Evolutionary conservation across 2,329 filamentous ascomycete species (phyloP).

Genomic region (Cercospora janseana): DNA sequence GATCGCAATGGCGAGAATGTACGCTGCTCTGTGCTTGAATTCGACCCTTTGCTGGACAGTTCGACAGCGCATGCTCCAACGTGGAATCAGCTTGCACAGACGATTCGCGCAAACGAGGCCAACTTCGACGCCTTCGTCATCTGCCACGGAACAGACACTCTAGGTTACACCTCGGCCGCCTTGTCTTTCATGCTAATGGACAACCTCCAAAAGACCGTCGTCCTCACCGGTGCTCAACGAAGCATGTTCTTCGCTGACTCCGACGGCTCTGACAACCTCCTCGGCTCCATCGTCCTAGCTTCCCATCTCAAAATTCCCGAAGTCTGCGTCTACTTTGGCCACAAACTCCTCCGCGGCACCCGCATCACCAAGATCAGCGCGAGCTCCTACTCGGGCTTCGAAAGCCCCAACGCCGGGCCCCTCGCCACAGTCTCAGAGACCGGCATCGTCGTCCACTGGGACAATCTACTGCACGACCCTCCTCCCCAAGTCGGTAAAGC

Average conservation of each 20-base stretch:
- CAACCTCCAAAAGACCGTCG: constrained; percentile 85
- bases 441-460: constrained; percentile 53
- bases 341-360: constrained; percentile 85
- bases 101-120: constrained; percentile 81
- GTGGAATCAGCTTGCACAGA: constrained; percentile 78
- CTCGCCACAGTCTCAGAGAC: constrained; percentile 64
- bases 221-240: constrained; percentile 69
- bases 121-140: constrained; percentile 89
- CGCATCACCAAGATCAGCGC: constrained; percentile 84
- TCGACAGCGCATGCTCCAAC: constrained; percentile 83
- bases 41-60: constrained; percentile 79
- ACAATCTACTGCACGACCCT: constrained; percentile 52
- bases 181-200: constrained; percentile 84
- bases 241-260: constrained; percentile 89
- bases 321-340: constrained; percentile 91
- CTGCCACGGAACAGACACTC: constrained; percentile 84
- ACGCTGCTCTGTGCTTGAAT: constrained; percentile 81
- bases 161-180: constrained; percentile 83
- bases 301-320: constrained; percentile 91
- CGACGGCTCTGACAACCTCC: constrained; percentile 85
- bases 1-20: constrained; percentile 79
- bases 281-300: constrained; percentile 83
- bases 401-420: constrained; percentile 79
- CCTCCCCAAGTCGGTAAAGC: constrained; percentile 15
- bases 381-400: constrained; percentile 82